Evolutionary conservation across 2,329 filamentous ascomycete genomes (phyloP).

Genomic region (Colletotrichum tropicicola): DNA sequence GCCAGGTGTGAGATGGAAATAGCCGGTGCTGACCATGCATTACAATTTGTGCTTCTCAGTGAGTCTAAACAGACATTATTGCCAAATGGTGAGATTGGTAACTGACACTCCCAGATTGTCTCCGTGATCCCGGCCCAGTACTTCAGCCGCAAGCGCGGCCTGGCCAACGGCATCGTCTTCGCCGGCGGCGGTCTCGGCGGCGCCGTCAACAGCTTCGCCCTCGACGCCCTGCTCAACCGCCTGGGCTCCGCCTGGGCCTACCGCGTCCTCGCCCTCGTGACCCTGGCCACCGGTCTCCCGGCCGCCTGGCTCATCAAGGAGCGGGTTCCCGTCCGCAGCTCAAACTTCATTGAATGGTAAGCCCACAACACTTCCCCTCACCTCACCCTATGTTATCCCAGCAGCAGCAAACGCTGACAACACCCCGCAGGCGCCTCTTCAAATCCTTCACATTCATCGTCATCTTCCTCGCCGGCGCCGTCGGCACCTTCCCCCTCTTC

Average conservation of each 20-base stretch:
- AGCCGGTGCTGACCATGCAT: background rate
- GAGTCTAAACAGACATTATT: background rate
- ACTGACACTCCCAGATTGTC: constrained; percentile 43
- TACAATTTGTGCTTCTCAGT: constrained; percentile 21
- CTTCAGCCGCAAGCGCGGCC: constrained; percentile 60
- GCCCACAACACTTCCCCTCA: constrained; percentile 5
- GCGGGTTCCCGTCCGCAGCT: constrained; percentile 46
- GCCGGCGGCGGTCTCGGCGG: constrained; percentile 65
- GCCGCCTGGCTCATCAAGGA: constrained; percentile 63
- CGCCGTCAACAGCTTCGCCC: constrained; percentile 57
- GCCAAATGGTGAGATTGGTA: too few species aligned
- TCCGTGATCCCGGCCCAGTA: constrained; percentile 61
- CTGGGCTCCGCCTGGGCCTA: constrained; percentile 61
- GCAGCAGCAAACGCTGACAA: constrained; percentile 2
- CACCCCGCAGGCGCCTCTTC: constrained; percentile 56
- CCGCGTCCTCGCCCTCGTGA: constrained; percentile 60
- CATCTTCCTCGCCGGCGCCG: constrained; percentile 61
- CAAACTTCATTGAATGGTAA: constrained; percentile 59
- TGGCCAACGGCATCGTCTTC: constrained; percentile 64
- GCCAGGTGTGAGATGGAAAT: background rate
- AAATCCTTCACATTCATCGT: constrained; percentile 58
- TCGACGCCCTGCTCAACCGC: constrained; percentile 55
- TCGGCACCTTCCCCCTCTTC: constrained; percentile 68
- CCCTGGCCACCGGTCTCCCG: constrained; percentile 62
- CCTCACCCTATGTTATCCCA: background rate